phyloP scores from a whole-genome alignment of 371 early-diverging fungal species.

The Mucor irregularis region DNA sequence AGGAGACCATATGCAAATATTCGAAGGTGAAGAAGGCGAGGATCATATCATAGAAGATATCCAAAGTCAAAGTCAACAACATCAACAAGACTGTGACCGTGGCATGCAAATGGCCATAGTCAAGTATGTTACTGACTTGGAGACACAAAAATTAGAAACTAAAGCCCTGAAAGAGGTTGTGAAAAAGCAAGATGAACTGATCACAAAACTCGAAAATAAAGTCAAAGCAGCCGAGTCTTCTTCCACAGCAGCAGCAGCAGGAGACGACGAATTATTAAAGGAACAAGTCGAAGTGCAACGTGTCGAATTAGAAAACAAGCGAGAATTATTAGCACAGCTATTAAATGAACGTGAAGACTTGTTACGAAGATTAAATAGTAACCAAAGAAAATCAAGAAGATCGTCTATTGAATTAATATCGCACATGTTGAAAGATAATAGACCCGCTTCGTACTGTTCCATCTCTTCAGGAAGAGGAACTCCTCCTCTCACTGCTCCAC shows the following conservation, averaged over 20 bases:
- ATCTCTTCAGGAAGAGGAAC: slow-evolving; percentile 13
- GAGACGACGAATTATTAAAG: slow-evolving; percentile 12
- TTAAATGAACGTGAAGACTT: slow-evolving; percentile 40
- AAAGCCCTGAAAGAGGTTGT: slow-evolving; percentile 28
- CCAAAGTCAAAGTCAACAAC: not conserved
- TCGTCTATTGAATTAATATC: slow-evolving; percentile 41
- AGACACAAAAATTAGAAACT: slow-evolving; percentile 28
- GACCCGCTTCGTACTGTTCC: slow-evolving; percentile 6
- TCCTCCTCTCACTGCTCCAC: slow-evolving; percentile 26
- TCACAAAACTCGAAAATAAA: slow-evolving; percentile 34
- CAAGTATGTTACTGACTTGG: slow-evolving; percentile 35
- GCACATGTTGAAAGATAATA: slow-evolving; percentile 12
- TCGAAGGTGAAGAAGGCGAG: not conserved
- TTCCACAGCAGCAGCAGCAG: too few relatives aligned
- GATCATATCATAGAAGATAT: too few relatives aligned
- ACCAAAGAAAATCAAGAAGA: slow-evolving; percentile 20
- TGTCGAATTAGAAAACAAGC: slow-evolving; percentile 40
- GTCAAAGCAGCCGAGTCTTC: not conserved
- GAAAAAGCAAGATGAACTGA: slow-evolving; percentile 45
- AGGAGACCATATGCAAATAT: slow-evolving; percentile 3
- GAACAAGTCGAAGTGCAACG: slow-evolving; percentile 42
- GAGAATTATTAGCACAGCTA: slow-evolving; percentile 33
- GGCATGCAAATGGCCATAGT: slow-evolving; percentile 37
- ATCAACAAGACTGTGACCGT: slow-evolving; percentile 26
- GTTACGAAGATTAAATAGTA: slow-evolving; percentile 11